Evolutionary conservation across 495 filamentous ascomycete genomes (phyloP), one percentile per base, ranked within the genome.

Genomic region (Penicillium verhagenii): DNA sequence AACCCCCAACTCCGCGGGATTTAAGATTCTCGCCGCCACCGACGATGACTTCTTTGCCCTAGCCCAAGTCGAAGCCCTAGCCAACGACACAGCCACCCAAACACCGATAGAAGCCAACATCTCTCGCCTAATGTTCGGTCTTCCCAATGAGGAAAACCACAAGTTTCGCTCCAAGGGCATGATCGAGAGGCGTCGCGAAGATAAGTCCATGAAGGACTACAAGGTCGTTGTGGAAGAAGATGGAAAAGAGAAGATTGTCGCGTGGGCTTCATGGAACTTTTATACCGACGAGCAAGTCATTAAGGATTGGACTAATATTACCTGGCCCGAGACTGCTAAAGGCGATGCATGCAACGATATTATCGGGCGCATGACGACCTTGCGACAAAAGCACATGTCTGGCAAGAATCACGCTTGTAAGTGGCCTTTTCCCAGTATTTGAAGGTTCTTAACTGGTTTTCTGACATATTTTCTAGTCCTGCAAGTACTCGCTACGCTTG

Each of bases 401-500:
- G 57, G 28, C 14, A 60, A 42, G 21, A 37, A 10, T 18, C 48
- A 49, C 45, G 52, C 52, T 1, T 51, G 57, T 60, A 40, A 46
- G 57, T 47, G 14, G 0, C 11, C 39, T 0, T 9, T 13, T 1
- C 7, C 3, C 4, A 6, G 13, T n/a, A 51, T 19, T 10, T 9
- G 31, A 35, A 37, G 3, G 10, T 23, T 37, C n/a, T 11, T 21
- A 25, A 20, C 6, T 45, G 16, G 23, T 31, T 23, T 14, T 21
- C 42, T 25, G 42, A 45, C 19, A 50, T 3, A 1, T 2, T n/a
- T 0, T 19, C 35, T 21, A 59, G 57, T 46, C 26, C 24, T 59
- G 5, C 47, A 54, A 14, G 57, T 59, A 13, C 46, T 59, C 11
- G 57, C 57, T 6, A 59, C 57, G 5, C 39, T 59, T 10, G 39